Evolutionary conservation across 2,329 filamentous ascomycete species (phyloP), one percentile per base, ranked within the genome.

Genomic region (Paecilomyces niveus): DNA sequence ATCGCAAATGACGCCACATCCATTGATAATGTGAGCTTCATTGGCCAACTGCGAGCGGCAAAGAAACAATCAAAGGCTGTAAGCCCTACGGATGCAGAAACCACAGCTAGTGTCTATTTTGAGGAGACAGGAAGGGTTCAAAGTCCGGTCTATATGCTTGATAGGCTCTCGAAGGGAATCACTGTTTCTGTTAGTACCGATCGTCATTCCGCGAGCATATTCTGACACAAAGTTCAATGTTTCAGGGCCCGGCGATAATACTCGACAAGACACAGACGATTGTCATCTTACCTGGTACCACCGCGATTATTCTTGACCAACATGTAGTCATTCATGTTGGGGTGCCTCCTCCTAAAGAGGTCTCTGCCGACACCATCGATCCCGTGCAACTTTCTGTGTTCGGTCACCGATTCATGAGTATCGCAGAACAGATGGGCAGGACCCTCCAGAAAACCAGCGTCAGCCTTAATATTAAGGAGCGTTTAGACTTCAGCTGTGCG

Each of bases 401-500:
- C 52, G 76, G 74, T 0, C 76, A 81, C 61, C 71, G 79, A 0
- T 81, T 81, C 70, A 81, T 81, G 79, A 73, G 75, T n/a, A 80
- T 81, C 11, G 79, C 79, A 0, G 79, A 81, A 57, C 79, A 81
- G 60, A 81, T 81, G 79, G 79, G 79, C 50, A 76, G 75, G 4
- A 78, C 78, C 0, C 66, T 81, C 15, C 79, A 81, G 54, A 76
- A 78, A 59, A 81, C 79, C 0, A 73, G 73, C 0, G 77, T 81
- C 22, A 78, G 75, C 2, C 76, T 73, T 0, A 91, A 90, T 64
- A 88, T 91, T 65, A 92, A 92, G 70, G 89, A 92, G 89, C 83
- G 89, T 2, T 81, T 92, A 0, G 89, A 93, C 67, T 93, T 90
- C 67, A 90, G 87, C 1, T 93, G 89, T 65, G 89, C 89, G 29